Evolutionary conservation across 352 stramenopile genomes (phyloP).

Genomic region (Pythium aphanidermatum): DNA sequence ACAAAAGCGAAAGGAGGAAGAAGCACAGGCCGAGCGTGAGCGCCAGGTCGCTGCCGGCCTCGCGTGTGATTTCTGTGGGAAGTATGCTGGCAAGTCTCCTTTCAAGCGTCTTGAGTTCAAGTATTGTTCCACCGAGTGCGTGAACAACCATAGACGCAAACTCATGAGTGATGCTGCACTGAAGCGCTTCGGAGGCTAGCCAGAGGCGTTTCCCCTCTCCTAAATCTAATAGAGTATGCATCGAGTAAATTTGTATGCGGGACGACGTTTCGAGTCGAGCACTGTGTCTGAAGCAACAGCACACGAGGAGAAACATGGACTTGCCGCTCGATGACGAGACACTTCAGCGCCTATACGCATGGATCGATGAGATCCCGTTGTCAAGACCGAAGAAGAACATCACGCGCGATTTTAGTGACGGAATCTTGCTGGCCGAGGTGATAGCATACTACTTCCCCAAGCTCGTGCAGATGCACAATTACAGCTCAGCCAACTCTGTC

Average conservation of each 20-base stretch:
- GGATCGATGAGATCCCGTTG: slow-evolving; percentile 94
- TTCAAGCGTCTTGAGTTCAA: slow-evolving; percentile 90
- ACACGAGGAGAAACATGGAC: slow-evolving; percentile 26
- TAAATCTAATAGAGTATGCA: slow-evolving; percentile 14
- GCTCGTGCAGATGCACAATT: slow-evolving; percentile 96
- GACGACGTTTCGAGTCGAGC: too few relatives aligned
- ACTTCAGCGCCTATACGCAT: slow-evolving; percentile 91
- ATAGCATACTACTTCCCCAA: slow-evolving; percentile 94
- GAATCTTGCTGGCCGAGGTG: slow-evolving; percentile 87
- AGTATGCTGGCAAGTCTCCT: slow-evolving; percentile 80
- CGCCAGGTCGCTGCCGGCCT: slow-evolving; percentile 70
- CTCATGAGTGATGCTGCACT: slow-evolving; percentile 91
- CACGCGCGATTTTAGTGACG: slow-evolving; percentile 93
- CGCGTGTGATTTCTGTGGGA: slow-evolving; percentile 74
- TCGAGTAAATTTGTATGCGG: too few relatives aligned
- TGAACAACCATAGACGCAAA: slow-evolving; percentile 90
- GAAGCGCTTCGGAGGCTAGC: slow-evolving; percentile 55
- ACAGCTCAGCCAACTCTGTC: slow-evolving; percentile 89
- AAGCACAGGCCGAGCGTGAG: slow-evolving; percentile 48
- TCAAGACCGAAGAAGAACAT: slow-evolving; percentile 95
- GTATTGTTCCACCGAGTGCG: slow-evolving; percentile 93
- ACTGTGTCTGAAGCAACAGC: too few relatives aligned
- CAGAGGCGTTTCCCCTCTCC: background rate
- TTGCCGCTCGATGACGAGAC: slow-evolving; percentile 83
- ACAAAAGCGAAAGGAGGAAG: slow-evolving; percentile 63